Evolutionary conservation across 202 grass and related monocot species (phyloP).

Genomic region (Musa balbisiana): DNA sequence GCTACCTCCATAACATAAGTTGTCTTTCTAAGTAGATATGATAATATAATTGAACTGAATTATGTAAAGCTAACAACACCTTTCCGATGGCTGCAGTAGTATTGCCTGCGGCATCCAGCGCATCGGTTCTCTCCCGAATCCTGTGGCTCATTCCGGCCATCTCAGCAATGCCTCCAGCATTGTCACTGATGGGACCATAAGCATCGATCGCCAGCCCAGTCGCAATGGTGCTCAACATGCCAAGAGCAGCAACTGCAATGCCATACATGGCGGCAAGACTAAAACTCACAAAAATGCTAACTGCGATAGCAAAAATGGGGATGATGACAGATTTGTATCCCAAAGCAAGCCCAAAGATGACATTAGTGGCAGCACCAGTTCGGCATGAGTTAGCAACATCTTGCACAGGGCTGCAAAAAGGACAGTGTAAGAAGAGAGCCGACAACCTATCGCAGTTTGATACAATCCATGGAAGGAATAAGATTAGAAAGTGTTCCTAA

Average conservation of each 20-base stretch:
- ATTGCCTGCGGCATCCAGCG: conserved; percentile 14
- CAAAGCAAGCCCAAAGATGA: conserved; percentile 20
- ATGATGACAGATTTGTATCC: conserved; percentile 25
- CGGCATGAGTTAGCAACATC: conserved; percentile 20
- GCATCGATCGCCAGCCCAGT: conserved; percentile 20
- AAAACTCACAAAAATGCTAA: conserved; percentile 16
- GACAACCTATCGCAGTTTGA: neutral
- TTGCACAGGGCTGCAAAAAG: conserved; percentile 12
- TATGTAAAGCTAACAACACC: neutral
- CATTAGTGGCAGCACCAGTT: conserved; percentile 21
- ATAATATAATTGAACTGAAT: too few relatives aligned
- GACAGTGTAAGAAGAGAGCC: neutral
- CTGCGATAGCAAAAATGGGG: conserved; percentile 19
- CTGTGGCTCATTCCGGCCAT: conserved; percentile 25
- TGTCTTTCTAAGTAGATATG: too few relatives aligned
- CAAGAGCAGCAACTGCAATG: conserved; percentile 20
- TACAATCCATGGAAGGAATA: too few relatives aligned
- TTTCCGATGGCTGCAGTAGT: conserved; percentile 20
- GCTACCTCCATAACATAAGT: too few relatives aligned
- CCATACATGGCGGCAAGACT: conserved; percentile 14
- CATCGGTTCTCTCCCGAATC: conserved; percentile 18
- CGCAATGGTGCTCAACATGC: conserved; percentile 22
- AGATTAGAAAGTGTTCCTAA: neutral
- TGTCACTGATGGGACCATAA: conserved; percentile 19
- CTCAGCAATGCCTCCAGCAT: conserved; percentile 21